Evolutionary conservation across 2,329 filamentous ascomycete genomes (phyloP).

Genomic region (Hymenotorrendiella dingleyae): DNA sequence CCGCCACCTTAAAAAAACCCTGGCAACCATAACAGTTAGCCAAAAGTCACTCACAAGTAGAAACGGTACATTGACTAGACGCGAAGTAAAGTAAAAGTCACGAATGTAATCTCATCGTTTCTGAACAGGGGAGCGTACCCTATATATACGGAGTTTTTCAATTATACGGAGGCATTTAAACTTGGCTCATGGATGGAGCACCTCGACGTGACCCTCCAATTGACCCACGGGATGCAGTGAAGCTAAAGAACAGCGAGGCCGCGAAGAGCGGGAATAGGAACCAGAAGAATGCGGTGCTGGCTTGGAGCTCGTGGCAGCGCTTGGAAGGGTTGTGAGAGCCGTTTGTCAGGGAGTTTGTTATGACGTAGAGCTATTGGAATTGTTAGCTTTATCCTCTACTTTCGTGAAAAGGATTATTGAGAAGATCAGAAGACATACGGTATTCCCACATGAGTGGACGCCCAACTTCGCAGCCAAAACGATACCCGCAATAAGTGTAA

Average conservation of each 20-base stretch:
- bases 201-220: conserved; percentile 23
- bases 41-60: too few species aligned
- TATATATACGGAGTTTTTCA: too few species aligned
- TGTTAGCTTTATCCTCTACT: neutral
- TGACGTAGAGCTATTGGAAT: conserved; percentile 32
- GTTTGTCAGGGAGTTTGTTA: conserved; percentile 49
- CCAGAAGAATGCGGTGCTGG: conserved; percentile 70
- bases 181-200: conserved; percentile 47
- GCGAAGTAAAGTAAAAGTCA: too few species aligned
- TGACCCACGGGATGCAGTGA: conserved; percentile 9
- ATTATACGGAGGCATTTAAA: too few species aligned
- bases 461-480: conserved; percentile 64
- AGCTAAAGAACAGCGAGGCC: conserved; percentile 46
- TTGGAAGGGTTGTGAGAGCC: conserved; percentile 53
- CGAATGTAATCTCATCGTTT: too few species aligned
- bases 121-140: too few species aligned
- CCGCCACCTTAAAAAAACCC: too few species aligned
- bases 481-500: conserved; percentile 65
- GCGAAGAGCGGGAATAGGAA: conserved; percentile 63
- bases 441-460: conserved; percentile 62
- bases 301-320: conserved; percentile 71
- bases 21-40: too few species aligned
- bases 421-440: conserved; percentile 35
- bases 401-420: neutral
- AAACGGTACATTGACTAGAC: too few species aligned